Conservation (phyloP, 768 basidiomycete genomes). For the Mrakia gelida region DNA sequence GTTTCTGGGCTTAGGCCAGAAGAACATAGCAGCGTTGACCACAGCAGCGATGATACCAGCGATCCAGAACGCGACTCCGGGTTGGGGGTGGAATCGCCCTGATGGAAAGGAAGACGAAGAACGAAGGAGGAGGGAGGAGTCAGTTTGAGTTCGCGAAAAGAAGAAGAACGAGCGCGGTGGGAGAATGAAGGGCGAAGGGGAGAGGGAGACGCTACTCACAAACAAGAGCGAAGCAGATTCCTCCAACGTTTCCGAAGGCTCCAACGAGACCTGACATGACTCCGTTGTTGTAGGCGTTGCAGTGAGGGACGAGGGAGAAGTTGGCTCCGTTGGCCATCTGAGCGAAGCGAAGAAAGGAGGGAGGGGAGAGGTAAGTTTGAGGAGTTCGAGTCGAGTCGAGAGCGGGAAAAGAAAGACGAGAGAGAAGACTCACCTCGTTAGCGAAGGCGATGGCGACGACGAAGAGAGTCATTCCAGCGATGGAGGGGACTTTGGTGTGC, state of each 20-base stretch:
- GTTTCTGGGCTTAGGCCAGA: conserved; percentile 15
- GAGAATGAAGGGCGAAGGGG: not conserved
- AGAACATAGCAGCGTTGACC: conserved; percentile 16
- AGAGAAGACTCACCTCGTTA: not conserved
- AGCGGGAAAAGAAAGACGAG: not conserved
- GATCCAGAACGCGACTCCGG: conserved; percentile 50
- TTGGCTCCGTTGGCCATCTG: conserved; percentile 54
- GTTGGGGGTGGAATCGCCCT: conserved; percentile 47
- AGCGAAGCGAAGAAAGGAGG: conserved; percentile 39
- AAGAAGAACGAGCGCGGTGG: too few relatives aligned
- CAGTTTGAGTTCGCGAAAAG: too few relatives aligned
- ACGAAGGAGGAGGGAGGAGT: not conserved
- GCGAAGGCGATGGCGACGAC: conserved; percentile 46
- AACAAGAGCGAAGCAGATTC: conserved; percentile 51
- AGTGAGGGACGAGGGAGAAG: conserved; percentile 50
- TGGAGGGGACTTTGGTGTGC: conserved; percentile 15
- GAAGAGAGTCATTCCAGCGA: conserved; percentile 34
- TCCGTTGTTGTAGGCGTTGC: conserved; percentile 46
- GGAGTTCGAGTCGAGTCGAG: conserved; percentile 37
- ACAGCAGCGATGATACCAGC: conserved; percentile 12
- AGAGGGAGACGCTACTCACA: not conserved
- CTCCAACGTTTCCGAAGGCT: conserved; percentile 49
- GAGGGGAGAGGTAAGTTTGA: not conserved
- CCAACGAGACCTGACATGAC: conserved; percentile 47
- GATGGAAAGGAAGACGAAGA: not conserved